Conservation (phyloP, 805 yeast species). For the Clavispora fructus region DNA sequence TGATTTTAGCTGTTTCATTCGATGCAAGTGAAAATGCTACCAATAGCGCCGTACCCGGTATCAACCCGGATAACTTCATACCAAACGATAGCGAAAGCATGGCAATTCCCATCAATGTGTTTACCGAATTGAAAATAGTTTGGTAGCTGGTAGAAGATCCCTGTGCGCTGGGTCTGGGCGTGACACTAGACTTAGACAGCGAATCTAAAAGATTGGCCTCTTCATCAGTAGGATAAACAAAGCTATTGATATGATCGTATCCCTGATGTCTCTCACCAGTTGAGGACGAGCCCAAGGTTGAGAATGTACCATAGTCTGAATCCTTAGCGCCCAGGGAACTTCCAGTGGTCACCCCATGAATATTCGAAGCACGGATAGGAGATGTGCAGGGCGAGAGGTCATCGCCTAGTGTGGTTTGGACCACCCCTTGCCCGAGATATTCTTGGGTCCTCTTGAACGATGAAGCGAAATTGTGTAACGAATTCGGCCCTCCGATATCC, state of each 20-base stretch:
- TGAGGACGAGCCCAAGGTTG: neutral
- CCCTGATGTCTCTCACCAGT: neutral
- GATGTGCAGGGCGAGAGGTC: constrained; percentile 13
- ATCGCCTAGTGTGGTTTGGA: constrained; percentile 1
- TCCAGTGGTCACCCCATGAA: neutral
- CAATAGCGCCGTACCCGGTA: constrained; percentile 42
- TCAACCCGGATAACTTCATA: constrained; percentile 63
- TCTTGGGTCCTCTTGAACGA: constrained; percentile 34
- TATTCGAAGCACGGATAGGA: neutral
- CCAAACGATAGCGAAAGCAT: constrained; percentile 70
- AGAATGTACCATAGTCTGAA: neutral
- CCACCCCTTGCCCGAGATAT: constrained; percentile 6
- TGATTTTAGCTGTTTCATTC: constrained; percentile 46
- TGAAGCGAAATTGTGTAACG: constrained; percentile 35
- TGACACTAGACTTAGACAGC: neutral
- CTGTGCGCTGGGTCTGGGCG: neutral
- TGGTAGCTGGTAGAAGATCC: constrained; percentile 54
- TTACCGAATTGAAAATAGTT: constrained; percentile 72
- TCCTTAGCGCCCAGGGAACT: neutral
- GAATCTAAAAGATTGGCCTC: neutral
- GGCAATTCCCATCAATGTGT: constrained; percentile 73
- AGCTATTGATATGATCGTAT: constrained; percentile 12
- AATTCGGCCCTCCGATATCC: constrained; percentile 32
- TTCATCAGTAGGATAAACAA: constrained; percentile 16
- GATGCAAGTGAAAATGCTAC: constrained; percentile 45